phyloP scores from a whole-genome alignment of 163 green algal species.

The Scenedesmus sp. region DNA sequence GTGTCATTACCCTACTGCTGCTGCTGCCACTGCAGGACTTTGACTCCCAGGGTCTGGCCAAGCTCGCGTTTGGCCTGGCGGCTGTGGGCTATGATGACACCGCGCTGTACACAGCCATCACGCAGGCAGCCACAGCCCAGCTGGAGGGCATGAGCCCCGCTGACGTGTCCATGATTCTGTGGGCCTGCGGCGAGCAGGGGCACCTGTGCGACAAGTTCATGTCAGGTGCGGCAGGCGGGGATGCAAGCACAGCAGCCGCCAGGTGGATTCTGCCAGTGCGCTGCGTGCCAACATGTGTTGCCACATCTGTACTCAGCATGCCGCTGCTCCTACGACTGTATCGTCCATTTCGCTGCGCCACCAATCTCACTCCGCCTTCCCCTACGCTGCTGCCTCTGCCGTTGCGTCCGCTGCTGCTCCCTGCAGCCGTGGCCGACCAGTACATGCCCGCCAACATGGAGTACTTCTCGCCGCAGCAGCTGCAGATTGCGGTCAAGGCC shows the following conservation, averaged over 20 bases:
- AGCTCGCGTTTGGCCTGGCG: slow-evolving; percentile 45
- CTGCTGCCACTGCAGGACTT: slow-evolving; percentile 41
- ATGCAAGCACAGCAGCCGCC: neutral
- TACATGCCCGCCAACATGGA: slow-evolving; percentile 44
- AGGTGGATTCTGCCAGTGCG: neutral
- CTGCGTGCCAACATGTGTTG: neutral
- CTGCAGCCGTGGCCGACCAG: slow-evolving; percentile 40
- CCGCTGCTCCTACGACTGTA: too few relatives aligned
- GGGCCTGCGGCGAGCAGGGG: slow-evolving; percentile 49
- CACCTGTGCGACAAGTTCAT: slow-evolving; percentile 42
- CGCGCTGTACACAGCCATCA: slow-evolving; percentile 41
- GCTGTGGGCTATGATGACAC: slow-evolving; percentile 48
- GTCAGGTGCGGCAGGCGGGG: slow-evolving; percentile 11
- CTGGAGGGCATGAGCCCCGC: slow-evolving; percentile 18
- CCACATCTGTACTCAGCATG: neutral
- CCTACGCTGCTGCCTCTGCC: neutral
- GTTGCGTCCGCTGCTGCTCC: neutral
- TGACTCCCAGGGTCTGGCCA: slow-evolving; percentile 40
- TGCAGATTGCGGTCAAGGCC: slow-evolving; percentile 46
- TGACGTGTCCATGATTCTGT: slow-evolving; percentile 49
- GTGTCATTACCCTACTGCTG: neutral
- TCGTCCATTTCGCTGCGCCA: neutral
- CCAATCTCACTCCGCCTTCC: neutral
- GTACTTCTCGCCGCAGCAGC: slow-evolving; percentile 41
- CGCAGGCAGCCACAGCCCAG: neutral